Base-by-base conservation (phyloP, 1,284 basidiomycete genomes). In the Sparassis latifolia region DNA sequence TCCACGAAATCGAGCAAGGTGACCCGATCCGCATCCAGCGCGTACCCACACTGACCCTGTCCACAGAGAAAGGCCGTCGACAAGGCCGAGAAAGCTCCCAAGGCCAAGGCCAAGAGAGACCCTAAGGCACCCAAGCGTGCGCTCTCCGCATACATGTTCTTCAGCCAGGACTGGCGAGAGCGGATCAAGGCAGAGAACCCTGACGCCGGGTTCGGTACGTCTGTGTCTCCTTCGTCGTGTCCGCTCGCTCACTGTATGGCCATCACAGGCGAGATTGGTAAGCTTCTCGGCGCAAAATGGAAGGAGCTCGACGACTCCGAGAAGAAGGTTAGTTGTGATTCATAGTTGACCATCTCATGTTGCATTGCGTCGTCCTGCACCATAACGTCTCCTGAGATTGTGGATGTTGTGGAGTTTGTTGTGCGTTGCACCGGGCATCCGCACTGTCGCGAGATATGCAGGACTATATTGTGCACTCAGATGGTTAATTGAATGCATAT, bases 141-240 rank as follows among this genome's bases (percentile, higher is more conserved):
- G 2, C 79, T 97, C 48, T 96, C 93, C 47, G 93, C 94, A 49
- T 98, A 97, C 77, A 97, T 98, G 94, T 95, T 95, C 87, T 97
- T 97, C 80, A 87, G 84, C 64, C 91, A 94, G 70, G 94, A 95
- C 72, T 90, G 90, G 86, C 82, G 94, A 66, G 90, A 96, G 72
- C 84, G 87, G 65, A 90, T 97, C 79, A 96, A 95, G 83, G 65
- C 80, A 51, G 95, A 96, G 75, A 97, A 97, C 77, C 92, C 93
- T 50, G 91, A 94, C 54, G 94, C 92, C 38, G 80, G 86, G 53
- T 97, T 97, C 66, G 94, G 94, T 86, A 55, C 44, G 48, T 47
- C 51, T 47, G 50, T 42, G 29, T 47, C 46, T 44, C 37, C 48
- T 42, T 55, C 29, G 49, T 43, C 51, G 54, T 42, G 40, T 9